Percentiles rank a stretch among this genome's conserved stretches.
Conservation (phyloP, 371 early-diverging fungal genomes). For the Batkoa obscura region DNA sequence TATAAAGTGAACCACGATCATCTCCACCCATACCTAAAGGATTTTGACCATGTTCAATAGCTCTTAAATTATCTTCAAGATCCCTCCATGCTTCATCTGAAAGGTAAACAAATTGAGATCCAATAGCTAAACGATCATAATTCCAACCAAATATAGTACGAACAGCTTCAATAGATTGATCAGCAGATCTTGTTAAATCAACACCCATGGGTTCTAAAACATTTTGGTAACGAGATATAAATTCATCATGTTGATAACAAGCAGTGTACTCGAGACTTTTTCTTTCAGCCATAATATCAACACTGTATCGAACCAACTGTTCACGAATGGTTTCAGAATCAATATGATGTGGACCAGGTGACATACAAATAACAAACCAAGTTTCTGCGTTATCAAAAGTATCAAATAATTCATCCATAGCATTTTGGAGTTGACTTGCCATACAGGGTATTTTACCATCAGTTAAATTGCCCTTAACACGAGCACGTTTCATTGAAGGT, state of each 20-base stretch:
- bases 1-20: conserved; percentile 9
- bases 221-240: conserved; percentile 35
- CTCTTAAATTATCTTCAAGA: conserved; percentile 54
- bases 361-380: conserved; percentile 72
- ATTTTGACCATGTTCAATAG: conserved; percentile 47
- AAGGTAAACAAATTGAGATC: conserved; percentile 41
- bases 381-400: conserved; percentile 63
- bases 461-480: conserved; percentile 13
- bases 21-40: conserved; percentile 20
- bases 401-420: conserved; percentile 55
- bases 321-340: conserved; percentile 19
- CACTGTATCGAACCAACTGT: conserved; percentile 37
- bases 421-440: conserved; percentile 44
- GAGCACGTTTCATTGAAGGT: conserved; percentile 9
- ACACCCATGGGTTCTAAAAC: conserved; percentile 14
- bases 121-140: conserved; percentile 21
- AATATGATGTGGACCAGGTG: conserved; percentile 10
- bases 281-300: conserved; percentile 40
- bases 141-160: conserved; percentile 22
- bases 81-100: conserved; percentile 53
- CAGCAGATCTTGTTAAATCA: conserved; percentile 15
- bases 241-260: conserved; percentile 35
- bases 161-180: conserved; percentile 19
- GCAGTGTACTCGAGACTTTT: conserved; percentile 34
- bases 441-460: conserved; percentile 19